Percentiles rank a stretch among this genome's conserved stretches.
phyloP scores from a whole-genome alignment of 2,329 filamentous ascomycete species.

The Colletotrichum salicis region DNA sequence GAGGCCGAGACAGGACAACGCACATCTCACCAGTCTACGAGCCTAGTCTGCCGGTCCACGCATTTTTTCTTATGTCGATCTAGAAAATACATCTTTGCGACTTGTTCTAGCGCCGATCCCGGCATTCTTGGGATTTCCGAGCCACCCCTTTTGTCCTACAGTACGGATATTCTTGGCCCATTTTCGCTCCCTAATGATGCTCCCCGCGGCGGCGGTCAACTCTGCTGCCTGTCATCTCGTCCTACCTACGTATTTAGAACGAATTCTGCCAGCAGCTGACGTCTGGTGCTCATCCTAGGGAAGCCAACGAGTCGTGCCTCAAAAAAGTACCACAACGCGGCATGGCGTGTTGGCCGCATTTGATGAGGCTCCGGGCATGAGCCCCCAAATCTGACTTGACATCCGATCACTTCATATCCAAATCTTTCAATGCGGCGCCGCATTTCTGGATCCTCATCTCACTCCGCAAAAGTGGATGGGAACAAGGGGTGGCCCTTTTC shows the following conservation, averaged over 20 bases:
- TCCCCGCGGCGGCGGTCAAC: neutral
- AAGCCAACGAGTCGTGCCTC: neutral
- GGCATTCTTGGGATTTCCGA: neutral
- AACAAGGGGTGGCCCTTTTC: conserved; percentile 2
- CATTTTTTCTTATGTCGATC: neutral
- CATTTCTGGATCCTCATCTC: conserved; percentile 2
- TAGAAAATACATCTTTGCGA: neutral
- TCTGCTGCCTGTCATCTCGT: conserved; percentile 2
- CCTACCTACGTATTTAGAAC: neutral
- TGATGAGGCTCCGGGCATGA: conserved; percentile 14
- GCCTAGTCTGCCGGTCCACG: conserved; percentile 1
- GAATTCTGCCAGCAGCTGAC: neutral
- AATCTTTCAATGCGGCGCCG: conserved; percentile 10
- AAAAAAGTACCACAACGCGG: neutral
- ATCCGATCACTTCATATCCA: neutral
- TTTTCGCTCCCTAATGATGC: neutral
- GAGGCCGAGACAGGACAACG: conserved; percentile 6
- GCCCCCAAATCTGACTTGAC: conserved; percentile 5
- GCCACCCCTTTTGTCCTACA: neutral
- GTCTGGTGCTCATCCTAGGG: neutral
- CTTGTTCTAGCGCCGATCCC: conserved; percentile 12
- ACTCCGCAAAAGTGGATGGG: conserved; percentile 18
- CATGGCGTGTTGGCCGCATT: neutral
- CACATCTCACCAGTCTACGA: conserved; percentile 2
- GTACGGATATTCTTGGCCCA: neutral